A percentile compares a stretch with the other conserved stretches of the same genome.
phyloP scores from a whole-genome alignment of 139 green algal genomes.

The Microglena sp. region DNA sequence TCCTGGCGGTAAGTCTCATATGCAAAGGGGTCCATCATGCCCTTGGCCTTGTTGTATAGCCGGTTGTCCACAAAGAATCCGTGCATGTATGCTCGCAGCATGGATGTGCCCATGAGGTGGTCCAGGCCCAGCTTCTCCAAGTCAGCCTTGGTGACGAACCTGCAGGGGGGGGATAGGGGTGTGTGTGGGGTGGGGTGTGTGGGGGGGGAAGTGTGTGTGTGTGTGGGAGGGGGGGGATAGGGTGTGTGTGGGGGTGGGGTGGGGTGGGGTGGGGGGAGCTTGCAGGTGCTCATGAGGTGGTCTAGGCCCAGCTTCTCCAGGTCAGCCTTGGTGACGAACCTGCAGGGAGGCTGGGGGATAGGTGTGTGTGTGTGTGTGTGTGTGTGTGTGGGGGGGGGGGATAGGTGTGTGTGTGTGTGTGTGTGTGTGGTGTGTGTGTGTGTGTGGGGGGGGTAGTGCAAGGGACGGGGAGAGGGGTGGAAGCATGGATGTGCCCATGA shows the following conservation, averaged over 20 bases:
- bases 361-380: not conserved
- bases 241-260: too few species aligned
- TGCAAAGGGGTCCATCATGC: constrained; percentile 69
- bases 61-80: constrained; percentile 95
- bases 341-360: constrained; percentile 8
- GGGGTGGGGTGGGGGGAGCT: too few species aligned
- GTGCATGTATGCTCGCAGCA: constrained; percentile 98
- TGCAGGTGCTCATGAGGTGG: constrained; percentile 80
- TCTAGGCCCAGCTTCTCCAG: constrained; percentile 71
- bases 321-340: constrained; percentile 40
- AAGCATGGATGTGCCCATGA: constrained; percentile 83
- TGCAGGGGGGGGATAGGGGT: constrained; percentile 21
- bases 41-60: constrained; percentile 68
- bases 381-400: constrained; percentile 4
- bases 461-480: constrained; percentile 5
- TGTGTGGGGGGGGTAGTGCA: not conserved
- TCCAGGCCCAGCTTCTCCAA: constrained; percentile 71
- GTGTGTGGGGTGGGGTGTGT: too few species aligned
- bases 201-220: too few species aligned
- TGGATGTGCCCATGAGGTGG: constrained; percentile 81
- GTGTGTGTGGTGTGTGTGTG: too few species aligned
- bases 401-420: not conserved
- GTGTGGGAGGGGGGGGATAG: too few species aligned
- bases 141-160: constrained; percentile 77
- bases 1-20: constrained; percentile 84